Base-by-base conservation (phyloP, 2,329 filamentous ascomycete genomes). In the Ophiostoma sp. region DNA sequence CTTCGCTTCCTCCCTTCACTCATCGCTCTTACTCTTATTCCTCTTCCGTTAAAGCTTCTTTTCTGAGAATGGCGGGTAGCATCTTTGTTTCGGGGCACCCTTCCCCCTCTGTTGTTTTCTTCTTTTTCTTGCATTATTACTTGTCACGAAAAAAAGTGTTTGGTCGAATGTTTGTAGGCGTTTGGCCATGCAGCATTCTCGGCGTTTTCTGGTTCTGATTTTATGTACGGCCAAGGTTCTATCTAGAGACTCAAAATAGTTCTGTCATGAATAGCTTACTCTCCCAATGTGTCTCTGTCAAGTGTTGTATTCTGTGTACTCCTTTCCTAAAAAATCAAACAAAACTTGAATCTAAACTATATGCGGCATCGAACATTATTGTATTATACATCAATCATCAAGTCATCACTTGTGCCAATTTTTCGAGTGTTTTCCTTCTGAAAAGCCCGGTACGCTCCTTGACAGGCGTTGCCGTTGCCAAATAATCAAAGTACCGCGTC, bases 131-230 rank as follows among this genome's bases (percentile, higher is more conserved):
- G 68, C 64, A 63, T 63, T 63, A 63, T 42, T 63, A 42, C 60
- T 63, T 58, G 38, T 66, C 41, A 63, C 18, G 55, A 45, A 67
- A 58, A 60, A 65, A 44, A 38, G 68, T 67, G 68, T 67, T 66
- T 66, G 69, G 66, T 70, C 64, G 69, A 70, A 67, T 70, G 69
- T 70, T 68, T 68, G 69, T 60, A 52, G 64, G 69, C 55, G 64
- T 65, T 55, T 45, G 66, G 63, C 58, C 64, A 66, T 66, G 64
- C 69, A 66, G 58, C 69, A 70, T 66, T 70, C 66, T 42, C 11
- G 69, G 69, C 69, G 69, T 70, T 69, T 64, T 65, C 42, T 55
- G 66, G 68, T 65, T 52, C 42, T 47, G 7, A 3, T 60, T 64
- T 62, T 6, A 42, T 69, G 62, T 58, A 49, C 60, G 66, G 49